Conservation (phyloP, 305 asterid species). For the Solanum hybrid region DNA sequence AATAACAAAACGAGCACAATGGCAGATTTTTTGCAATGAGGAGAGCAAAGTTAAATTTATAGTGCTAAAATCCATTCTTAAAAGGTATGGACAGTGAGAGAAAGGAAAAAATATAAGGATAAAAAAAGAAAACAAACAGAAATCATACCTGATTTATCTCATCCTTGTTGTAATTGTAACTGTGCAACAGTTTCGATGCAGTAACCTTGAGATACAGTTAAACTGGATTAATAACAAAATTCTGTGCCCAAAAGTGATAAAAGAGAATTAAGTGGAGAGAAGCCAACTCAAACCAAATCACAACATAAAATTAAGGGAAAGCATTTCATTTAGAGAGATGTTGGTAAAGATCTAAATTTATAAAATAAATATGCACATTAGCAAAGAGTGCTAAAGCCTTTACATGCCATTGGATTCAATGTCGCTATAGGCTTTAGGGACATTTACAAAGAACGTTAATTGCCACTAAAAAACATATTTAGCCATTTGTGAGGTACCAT, state of each 20-base stretch:
- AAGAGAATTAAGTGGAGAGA: not conserved
- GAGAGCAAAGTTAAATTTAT: not conserved
- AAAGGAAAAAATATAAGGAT: not conserved
- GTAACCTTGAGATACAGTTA: conserved; percentile 33
- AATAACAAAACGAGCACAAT: not conserved
- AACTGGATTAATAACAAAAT: conserved; percentile 11
- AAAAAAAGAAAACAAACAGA: not conserved
- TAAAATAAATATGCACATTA: not conserved
- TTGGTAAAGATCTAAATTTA: not conserved
- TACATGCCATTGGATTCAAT: not conserved
- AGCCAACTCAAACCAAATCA: not conserved
- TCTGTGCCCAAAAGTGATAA: not conserved
- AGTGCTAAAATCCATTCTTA: not conserved
- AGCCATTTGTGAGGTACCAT: not conserved
- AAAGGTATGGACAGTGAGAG: not conserved
- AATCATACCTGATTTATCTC: conserved; percentile 81
- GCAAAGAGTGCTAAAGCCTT: not conserved
- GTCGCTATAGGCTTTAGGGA: not conserved
- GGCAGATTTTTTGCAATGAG: not conserved
- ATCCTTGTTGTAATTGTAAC: conserved; percentile 72
- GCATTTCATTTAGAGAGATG: not conserved
- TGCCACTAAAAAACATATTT: not conserved
- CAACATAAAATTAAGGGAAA: not conserved
- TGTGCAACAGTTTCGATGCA: conserved; percentile 53
- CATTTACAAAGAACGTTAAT: too few relatives aligned